Percentiles rank a stretch among this genome's conserved stretches.
Conservation (phyloP, 1,284 basidiomycete species). For the Tilletiopsis washingtonensis region DNA sequence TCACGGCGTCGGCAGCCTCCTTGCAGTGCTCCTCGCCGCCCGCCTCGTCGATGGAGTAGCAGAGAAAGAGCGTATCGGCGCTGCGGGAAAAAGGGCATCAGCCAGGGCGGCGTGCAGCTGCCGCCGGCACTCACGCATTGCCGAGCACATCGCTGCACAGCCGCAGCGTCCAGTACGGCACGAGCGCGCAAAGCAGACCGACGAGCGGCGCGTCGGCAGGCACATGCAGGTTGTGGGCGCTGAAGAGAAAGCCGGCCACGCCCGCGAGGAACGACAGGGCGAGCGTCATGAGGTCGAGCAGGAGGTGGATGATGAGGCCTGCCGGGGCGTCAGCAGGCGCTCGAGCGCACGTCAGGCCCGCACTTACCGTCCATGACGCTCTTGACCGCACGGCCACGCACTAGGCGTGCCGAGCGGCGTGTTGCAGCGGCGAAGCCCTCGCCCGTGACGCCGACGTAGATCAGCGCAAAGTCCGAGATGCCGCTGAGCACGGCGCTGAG, state of each 20-base stretch:
- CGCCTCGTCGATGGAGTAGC: slow-evolving; percentile 75
- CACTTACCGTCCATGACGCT: slow-evolving; percentile 34
- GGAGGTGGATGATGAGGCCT: slow-evolving; percentile 59
- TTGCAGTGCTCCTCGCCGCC: slow-evolving; percentile 8
- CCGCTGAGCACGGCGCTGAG: slow-evolving; percentile 48
- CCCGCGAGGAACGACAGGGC: slow-evolving; percentile 71
- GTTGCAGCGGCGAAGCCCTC: slow-evolving; percentile 73
- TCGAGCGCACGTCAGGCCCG: slow-evolving; percentile 56
- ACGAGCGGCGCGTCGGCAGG: slow-evolving; percentile 70
- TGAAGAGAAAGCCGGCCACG: slow-evolving; percentile 74
- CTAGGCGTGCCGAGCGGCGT: slow-evolving; percentile 59
- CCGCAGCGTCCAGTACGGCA: slow-evolving; percentile 70
- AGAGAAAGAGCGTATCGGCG: slow-evolving; percentile 76
- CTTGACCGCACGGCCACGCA: slow-evolving; percentile 48
- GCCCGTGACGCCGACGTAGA: slow-evolving; percentile 78
- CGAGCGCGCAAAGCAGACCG: slow-evolving; percentile 65
- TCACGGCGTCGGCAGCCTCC: slow-evolving; percentile 5
- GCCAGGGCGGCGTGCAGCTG: not conserved
- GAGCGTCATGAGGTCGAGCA: slow-evolving; percentile 61
- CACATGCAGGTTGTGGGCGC: slow-evolving; percentile 69
- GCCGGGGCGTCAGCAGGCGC: not conserved
- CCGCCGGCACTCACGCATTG: slow-evolving; percentile 57
- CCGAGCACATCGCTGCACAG: slow-evolving; percentile 74
- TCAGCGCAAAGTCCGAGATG: slow-evolving; percentile 66
- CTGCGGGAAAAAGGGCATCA: slow-evolving; percentile 34